These are phyloP conservation scores for Shiraia sp. DNA, from an alignment of 2,329 filamentous ascomycete species.

Conservation along the genomic window DNA sequence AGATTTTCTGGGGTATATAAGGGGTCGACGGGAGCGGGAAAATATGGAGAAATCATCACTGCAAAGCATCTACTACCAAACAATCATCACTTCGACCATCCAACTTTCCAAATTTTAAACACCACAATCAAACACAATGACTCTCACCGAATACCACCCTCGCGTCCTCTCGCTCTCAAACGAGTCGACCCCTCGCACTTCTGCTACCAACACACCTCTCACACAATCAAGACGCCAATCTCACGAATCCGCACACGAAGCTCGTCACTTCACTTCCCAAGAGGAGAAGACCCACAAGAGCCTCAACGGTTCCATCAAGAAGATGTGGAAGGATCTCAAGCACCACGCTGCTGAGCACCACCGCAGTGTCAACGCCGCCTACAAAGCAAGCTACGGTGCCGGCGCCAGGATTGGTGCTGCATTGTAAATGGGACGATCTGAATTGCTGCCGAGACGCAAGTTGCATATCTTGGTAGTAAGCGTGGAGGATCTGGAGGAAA, in stretches of 20 bases:
- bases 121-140: no score
- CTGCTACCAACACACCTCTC: constrained; percentile 11
- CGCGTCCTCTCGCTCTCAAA: constrained; percentile 23
- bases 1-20: constrained; percentile 15
- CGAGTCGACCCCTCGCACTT: constrained; percentile 5
- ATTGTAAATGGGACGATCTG: no score
- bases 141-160: constrained; percentile 24
- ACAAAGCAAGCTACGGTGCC: constrained; percentile 27
- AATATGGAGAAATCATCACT: constrained; percentile 4
- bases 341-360: constrained; percentile 33
- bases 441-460: no score
- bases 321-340: constrained; percentile 36
- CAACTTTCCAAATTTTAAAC: constrained; percentile 6
- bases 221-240: constrained; percentile 19
- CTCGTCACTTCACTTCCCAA: constrained; percentile 22
- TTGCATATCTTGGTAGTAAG: no score
- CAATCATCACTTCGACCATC: neutral
- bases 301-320: constrained; percentile 28
- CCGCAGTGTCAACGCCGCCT: constrained; percentile 34
- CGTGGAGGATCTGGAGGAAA: no score
- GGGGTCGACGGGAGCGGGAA: neutral
- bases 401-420: neutral
- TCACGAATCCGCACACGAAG: constrained; percentile 25
- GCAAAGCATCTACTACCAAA: constrained; percentile 5
- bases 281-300: constrained; percentile 20